Evolutionary conservation across 306 rosid species (phyloP), one percentile per base, ranked within the genome.

Genomic region (Urtica urens): DNA sequence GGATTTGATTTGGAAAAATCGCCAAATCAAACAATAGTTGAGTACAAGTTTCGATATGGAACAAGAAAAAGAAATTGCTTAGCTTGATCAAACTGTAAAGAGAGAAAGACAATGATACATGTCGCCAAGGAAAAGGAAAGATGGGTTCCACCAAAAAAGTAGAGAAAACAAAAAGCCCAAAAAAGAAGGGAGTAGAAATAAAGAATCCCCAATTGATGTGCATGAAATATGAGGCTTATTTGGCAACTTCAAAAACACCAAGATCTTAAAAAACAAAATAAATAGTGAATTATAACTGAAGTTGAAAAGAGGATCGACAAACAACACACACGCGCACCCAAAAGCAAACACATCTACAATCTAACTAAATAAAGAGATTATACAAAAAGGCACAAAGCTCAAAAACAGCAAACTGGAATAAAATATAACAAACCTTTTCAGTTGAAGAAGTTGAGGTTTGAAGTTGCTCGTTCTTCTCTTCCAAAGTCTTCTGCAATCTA

Each of bases 361-460:
- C 14, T 30, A 30, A 29, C 18, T 16, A 46, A 19, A 6, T 1
- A 39, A 3, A 34, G n/a, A n/a, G n/a, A n/a, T n/a, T n/a, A n/a
- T 18, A 21, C 25, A 23, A 33, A 22, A 15, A 6, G 22, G 49
- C 49, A 46, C 26, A n/a, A 38, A 51, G 29, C 26, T 25, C 23
- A 49, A 45, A 62, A 62, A 8, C 59, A 66, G 33, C 23, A 25
- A 52, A 55, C 5, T 49, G 12, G 29, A 55, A 52, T 6, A 12
- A 19, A 19, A 10, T 23, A 13, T 6, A 26, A 65, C 37, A 56
- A 53, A 92, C 99, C 96, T 79, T 75, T 38, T 77, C 82, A 40
- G 87, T 73, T 14, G 72, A 63, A 57, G 75, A 72, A 52, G 88
- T 58, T 51, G 99, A 79, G 48, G 77, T 81, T 50, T 75, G 82